phyloP scores from a whole-genome alignment of 306 rosid genomes.

The Gleditsia sinensis region DNA sequence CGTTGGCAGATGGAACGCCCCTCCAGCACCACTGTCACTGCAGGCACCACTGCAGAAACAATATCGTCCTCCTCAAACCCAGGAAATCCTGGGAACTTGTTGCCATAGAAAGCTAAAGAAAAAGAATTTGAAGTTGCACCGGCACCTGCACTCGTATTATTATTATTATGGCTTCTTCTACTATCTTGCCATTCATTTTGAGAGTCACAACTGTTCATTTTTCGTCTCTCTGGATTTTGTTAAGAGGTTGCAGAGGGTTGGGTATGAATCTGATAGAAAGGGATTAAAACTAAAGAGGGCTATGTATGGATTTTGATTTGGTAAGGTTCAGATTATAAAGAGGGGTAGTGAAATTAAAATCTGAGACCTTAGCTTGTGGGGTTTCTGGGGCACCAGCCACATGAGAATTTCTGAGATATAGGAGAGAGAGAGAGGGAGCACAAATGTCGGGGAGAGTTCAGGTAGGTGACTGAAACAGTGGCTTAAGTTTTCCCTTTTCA shows the following conservation, averaged over 20 bases:
- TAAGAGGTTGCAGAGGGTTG: too few relatives aligned
- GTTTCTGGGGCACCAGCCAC: too few relatives aligned
- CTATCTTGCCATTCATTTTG: too few relatives aligned
- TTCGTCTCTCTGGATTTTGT: not conserved
- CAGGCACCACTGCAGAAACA: conserved; percentile 61
- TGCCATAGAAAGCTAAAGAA: conserved; percentile 31
- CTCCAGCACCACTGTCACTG: conserved; percentile 84
- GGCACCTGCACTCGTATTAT: too few relatives aligned
- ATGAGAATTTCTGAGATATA: too few relatives aligned
- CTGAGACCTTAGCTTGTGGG: too few relatives aligned
- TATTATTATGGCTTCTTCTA: not conserved
- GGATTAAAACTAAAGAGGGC: conserved; percentile 26
- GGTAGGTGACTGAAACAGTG: conserved; percentile 24
- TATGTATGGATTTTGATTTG: conserved; percentile 42
- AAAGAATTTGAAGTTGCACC: conserved; percentile 43
- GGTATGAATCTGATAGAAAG: conserved; percentile 20
- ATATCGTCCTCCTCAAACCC: conserved; percentile 52
- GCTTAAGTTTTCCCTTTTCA: conserved; percentile 40
- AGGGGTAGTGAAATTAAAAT: too few relatives aligned
- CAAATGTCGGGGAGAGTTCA: conserved; percentile 58
- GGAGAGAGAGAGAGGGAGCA: conserved; percentile 33
- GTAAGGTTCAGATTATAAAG: conserved; percentile 7
- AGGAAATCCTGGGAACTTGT: conserved; percentile 39
- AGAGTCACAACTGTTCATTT: conserved; percentile 57
- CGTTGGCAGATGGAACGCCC: conserved; percentile 95